A percentile compares a stretch with the other conserved stretches of the same genome.
These are phyloP conservation scores for Linum trigynum DNA, from an alignment of 345 rosid species.

Conservation along the genomic window DNA sequence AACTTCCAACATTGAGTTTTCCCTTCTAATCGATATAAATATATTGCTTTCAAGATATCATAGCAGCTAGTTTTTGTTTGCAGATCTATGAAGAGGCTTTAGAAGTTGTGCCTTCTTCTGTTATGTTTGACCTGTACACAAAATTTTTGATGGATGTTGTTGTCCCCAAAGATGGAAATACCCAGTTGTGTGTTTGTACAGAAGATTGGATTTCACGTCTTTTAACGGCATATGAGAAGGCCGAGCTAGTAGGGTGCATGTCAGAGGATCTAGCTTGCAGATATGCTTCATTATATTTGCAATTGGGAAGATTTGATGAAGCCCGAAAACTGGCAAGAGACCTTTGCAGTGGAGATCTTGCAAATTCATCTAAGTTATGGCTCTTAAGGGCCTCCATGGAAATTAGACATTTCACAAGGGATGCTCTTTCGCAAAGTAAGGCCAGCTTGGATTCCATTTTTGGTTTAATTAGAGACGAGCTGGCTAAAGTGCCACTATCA, in stretches of 20 bases:
- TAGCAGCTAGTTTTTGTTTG: constrained; percentile 13
- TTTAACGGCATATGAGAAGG: constrained; percentile 48
- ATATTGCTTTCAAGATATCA: background rate
- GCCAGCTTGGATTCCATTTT: constrained; percentile 41
- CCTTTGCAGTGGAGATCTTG: constrained; percentile 51
- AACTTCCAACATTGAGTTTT: too few relatives aligned
- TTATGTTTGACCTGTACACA: constrained; percentile 48
- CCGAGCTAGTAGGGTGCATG: constrained; percentile 47
- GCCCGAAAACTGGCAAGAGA: constrained; percentile 50
- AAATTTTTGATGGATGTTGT: constrained; percentile 50
- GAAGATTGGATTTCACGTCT: constrained; percentile 36
- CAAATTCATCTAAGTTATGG: constrained; percentile 52
- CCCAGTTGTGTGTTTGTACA: constrained; percentile 16
- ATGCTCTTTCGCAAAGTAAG: constrained; percentile 27
- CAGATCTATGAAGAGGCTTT: constrained; percentile 77
- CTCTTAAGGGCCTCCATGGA: constrained; percentile 51
- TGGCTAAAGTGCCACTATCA: constrained; percentile 39
- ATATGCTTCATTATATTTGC: constrained; percentile 53
- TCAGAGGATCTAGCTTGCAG: constrained; percentile 62
- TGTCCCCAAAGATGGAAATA: constrained; percentile 26
- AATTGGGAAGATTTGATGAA: constrained; percentile 49
- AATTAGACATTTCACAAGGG: constrained; percentile 32
- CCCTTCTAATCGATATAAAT: too few relatives aligned
- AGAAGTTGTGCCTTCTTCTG: constrained; percentile 42
- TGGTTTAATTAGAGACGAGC: constrained; percentile 38